Conservation (phyloP, 176 grass and related monocot species). For the Avena atlantica region DNA sequence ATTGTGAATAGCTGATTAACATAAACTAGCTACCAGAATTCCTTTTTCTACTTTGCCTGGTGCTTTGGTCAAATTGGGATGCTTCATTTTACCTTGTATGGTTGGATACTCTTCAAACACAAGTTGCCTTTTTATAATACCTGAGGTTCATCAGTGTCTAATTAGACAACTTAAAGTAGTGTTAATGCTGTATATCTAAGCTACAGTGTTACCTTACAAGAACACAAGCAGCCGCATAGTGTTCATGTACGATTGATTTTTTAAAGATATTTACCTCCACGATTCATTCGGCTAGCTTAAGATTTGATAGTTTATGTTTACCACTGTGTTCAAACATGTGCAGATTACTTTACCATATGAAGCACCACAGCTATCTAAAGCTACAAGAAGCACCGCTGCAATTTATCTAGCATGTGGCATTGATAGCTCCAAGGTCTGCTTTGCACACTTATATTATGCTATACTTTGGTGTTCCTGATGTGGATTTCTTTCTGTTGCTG, state of each 20-base stretch:
- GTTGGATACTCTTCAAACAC: slow-evolving; percentile 4
- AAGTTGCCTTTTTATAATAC: slow-evolving; percentile 27
- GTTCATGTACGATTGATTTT: slow-evolving; percentile 8
- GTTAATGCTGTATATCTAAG: slow-evolving; percentile 1
- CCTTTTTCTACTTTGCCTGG: background rate
- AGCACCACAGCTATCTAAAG: slow-evolving; percentile 71
- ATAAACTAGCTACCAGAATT: slow-evolving; percentile 11
- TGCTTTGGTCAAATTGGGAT: slow-evolving; percentile 9
- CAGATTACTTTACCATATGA: slow-evolving; percentile 98
- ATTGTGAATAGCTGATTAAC: slow-evolving; percentile 34
- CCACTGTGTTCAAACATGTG: slow-evolving; percentile 12
- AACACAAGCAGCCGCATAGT: slow-evolving; percentile 16
- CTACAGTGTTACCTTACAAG: slow-evolving; percentile 5
- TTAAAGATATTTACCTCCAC: background rate
- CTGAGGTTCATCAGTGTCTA: slow-evolving; percentile 4
- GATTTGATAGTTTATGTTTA: slow-evolving; percentile 1
- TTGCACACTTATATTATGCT: slow-evolving; percentile 23
- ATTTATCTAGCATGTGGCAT: slow-evolving; percentile 96
- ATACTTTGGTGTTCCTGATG: slow-evolving; percentile 12
- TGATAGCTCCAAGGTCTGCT: slow-evolving; percentile 87
- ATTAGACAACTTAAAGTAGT: slow-evolving; percentile 6
- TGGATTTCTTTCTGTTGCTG: slow-evolving; percentile 21
- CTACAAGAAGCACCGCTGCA: slow-evolving; percentile 95
- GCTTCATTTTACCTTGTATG: slow-evolving; percentile 36
- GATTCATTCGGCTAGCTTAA: background rate